Base-by-base conservation (phyloP, 768 basidiomycete species). In the Suillus clintonianus region DNA sequence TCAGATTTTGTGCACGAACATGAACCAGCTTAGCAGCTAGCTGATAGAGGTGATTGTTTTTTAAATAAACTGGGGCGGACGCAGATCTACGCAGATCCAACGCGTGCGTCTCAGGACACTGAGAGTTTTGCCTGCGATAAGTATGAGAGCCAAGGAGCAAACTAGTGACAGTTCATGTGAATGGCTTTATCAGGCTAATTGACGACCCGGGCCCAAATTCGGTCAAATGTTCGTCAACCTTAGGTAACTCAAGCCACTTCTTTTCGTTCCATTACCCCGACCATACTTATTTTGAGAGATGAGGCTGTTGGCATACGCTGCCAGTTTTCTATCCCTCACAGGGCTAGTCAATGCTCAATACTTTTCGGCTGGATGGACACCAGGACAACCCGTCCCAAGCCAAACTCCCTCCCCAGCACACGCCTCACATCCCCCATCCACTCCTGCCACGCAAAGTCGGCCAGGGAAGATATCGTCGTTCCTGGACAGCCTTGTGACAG, bases 331-430 rank as follows among this genome's bases (percentile, higher is more conserved):
- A 22, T 57, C 43, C 22, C 60, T 65, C 13, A 45, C 58, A 5
- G 65, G 65, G 19, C 66, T 77, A n/a, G 68, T 54, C 50, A 76
- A 77, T 58, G 91, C 90, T 14, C 87, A 91, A 67, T 93, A 92
- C 75, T 89, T 93, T 76, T 92, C 91, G 4, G 79, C 80, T 37
- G 93, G 92, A n/a, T 94, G 92, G 92, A 71, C 79, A 34, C 92
- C 92, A 3, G 92, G 91, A 34, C 88, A 93, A 71, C 78, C 85
- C 0, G 80, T 79, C 30, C 69, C 74, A 13, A 77, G 74, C n/a
- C n/a, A 57, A 15, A 48, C 65, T 32, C 36, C 64, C 45, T 27
- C 51, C 62, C 42, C 67, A 57, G 55, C 70, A 48, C 60, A 70
- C 45, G 68, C 68, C 22, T 64, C 73, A 53, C 67, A 76, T 36